Base-by-base conservation (phyloP, 2,329 filamentous ascomycete species). In the Orbilia brochopaga region DNA sequence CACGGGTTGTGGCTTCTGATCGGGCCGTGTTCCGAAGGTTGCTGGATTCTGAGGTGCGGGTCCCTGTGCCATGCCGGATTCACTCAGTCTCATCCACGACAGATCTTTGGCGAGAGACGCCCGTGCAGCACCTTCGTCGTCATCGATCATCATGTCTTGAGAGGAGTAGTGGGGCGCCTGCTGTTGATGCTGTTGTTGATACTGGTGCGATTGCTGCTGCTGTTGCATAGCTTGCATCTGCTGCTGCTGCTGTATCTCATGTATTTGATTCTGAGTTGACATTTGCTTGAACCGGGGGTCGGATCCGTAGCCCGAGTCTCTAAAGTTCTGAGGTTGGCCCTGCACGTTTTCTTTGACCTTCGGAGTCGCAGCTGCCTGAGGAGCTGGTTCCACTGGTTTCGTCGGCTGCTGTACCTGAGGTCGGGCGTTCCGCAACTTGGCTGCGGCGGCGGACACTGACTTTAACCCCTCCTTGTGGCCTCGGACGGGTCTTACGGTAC, bases 401-500 rank as follows among this genome's bases (percentile, higher is more conserved):
- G 60, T 53, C 42, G 63, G 19, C 37, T 70, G 66, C 21, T 69
- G 65, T 35, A 64, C 58, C 87, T 88, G 52, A 79, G 82, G 0
- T 85, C 85, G 75, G 83, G 85, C 13, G 76, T 77, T 55, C 83
- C 83, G 58, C 84, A 80, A 46, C 42, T 73, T 65, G 23, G 67
- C 67, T 10, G 67, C 67, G n/a, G 67, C 67, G 11, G 67, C 52
- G 40, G 67, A 65, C 13, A 73, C 52, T 7, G 67, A 73, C 42
- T 73, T 73, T 35, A 66, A 42, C n/a, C 67, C 60, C 24, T 73
- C 60, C 23, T 65, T 87, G 27, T 86, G 84, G 60, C 88, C 86
- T 32, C 85, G 86, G n/a, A 88, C 87, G 4, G 95, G 88, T 64
- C 92, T 86, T 58, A 99, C 91, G 0, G 94, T 99, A 48, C 94